phyloP scores from a whole-genome alignment of 371 early-diverging fungal genomes.

The Mortierella polycephala region DNA sequence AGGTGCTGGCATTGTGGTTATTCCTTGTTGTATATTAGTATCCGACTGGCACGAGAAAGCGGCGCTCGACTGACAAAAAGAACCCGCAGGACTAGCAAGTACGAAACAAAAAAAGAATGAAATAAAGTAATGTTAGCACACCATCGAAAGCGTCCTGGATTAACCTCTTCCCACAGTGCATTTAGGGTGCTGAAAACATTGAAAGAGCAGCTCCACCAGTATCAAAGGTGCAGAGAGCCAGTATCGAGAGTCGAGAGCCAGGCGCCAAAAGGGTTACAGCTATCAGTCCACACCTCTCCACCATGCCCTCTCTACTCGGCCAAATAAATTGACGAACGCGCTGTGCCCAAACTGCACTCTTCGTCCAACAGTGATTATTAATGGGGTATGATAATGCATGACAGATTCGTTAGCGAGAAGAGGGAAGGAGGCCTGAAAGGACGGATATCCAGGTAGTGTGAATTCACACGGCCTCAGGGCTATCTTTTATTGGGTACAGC shows the following conservation, averaged over 20 bases:
- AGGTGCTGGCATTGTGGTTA: conserved; percentile 40
- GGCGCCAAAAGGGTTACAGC: conserved; percentile 3
- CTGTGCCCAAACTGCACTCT: no score
- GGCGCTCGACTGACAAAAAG: neutral
- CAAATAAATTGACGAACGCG: no score
- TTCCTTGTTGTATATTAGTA: neutral
- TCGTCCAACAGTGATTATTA: no score
- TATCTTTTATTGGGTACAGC: no score
- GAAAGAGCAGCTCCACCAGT: neutral
- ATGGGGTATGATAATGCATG: no score
- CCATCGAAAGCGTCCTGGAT: neutral
- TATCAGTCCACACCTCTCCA: neutral
- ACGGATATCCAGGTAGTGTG: neutral
- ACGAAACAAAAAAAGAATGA: neutral
- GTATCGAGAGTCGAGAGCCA: conserved; percentile 5
- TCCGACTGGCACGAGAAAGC: neutral
- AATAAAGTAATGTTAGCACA: neutral
- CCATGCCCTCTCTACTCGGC: no score
- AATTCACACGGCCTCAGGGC: neutral
- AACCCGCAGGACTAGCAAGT: neutral
- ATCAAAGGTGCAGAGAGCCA: neutral
- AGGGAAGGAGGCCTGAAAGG: neutral
- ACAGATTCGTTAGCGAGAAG: neutral
- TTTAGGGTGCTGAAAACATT: neutral
- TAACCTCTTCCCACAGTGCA: neutral